Conservation (phyloP, 768 basidiomycete genomes). For the Leccinum ochraceum region DNA sequence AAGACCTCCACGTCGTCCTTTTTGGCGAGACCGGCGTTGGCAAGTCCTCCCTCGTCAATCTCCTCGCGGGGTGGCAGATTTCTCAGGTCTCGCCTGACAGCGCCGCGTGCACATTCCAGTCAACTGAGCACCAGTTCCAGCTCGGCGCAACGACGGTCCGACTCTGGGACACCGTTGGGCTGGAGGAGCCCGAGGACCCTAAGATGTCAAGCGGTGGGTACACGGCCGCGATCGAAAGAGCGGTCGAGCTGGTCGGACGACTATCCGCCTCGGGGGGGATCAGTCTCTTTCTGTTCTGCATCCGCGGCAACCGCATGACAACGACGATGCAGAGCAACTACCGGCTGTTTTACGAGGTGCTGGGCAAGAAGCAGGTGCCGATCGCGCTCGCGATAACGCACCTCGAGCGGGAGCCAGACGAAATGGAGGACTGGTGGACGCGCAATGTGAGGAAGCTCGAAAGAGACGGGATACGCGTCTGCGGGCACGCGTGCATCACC, state of each 20-base stretch:
- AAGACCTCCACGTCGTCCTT: conserved; percentile 36
- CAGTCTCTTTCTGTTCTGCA: conserved; percentile 34
- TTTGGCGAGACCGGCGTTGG: conserved; percentile 44
- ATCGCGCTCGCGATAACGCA: conserved; percentile 41
- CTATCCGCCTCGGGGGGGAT: conserved; percentile 31
- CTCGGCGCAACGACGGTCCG: conserved; percentile 23
- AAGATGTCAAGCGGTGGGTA: conserved; percentile 17
- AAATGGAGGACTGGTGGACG: conserved; percentile 36
- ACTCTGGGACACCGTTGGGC: conserved; percentile 36
- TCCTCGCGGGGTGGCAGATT: conserved; percentile 36
- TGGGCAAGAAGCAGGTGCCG: conserved; percentile 40
- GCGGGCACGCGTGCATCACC: conserved; percentile 33
- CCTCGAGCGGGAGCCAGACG: conserved; percentile 32
- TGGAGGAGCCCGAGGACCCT: conserved; percentile 26
- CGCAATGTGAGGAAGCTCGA: conserved; percentile 26
- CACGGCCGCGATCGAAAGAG: conserved; percentile 28
- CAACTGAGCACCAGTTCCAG: conserved; percentile 27
- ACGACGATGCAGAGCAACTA: conserved; percentile 33
- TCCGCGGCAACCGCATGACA: conserved; percentile 33
- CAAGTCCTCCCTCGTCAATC: conserved; percentile 38
- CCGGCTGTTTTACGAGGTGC: conserved; percentile 39
- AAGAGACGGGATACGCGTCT: conserved; percentile 18
- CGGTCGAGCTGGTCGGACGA: conserved; percentile 32
- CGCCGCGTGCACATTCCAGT: conserved; percentile 33
- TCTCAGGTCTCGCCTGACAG: conserved; percentile 29